phyloP scores from a whole-genome alignment of 2,329 filamentous ascomycete species.

The Cordyceps tenuipes region DNA sequence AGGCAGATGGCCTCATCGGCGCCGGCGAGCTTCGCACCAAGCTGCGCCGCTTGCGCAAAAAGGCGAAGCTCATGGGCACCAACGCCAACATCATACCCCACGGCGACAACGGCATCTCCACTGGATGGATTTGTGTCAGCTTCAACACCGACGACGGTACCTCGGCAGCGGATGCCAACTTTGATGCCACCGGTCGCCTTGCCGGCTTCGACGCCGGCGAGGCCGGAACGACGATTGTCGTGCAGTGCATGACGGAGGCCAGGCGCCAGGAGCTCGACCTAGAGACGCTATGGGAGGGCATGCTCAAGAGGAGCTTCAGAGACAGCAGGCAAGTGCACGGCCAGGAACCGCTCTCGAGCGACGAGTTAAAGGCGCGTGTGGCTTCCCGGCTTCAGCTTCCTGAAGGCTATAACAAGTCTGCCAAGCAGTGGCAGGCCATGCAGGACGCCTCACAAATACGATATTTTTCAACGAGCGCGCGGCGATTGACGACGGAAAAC shows the following conservation, averaged over 20 bases:
- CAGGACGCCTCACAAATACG: constrained; percentile 26
- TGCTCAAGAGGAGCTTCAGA: constrained; percentile 29
- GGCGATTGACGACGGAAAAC: constrained; percentile 15
- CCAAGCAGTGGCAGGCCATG: constrained; percentile 28
- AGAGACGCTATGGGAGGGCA: constrained; percentile 42
- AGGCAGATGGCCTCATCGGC: constrained; percentile 81
- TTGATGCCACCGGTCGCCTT: constrained; percentile 47
- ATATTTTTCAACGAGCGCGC: constrained; percentile 25
- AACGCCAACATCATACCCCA: constrained; percentile 56
- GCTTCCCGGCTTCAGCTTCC: constrained; percentile 26
- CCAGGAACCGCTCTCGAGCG: constrained; percentile 19
- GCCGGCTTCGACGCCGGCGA: constrained; percentile 64
- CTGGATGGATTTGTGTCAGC: constrained; percentile 95
- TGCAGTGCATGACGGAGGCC: constrained; percentile 50
- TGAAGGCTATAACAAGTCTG: constrained; percentile 17
- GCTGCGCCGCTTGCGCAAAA: constrained; percentile 68
- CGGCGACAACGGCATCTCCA: constrained; percentile 77
- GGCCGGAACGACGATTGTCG: constrained; percentile 43
- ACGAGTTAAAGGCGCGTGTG: constrained; percentile 24
- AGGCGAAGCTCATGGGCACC: constrained; percentile 70
- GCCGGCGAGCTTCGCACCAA: constrained; percentile 88
- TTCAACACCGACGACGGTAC: constrained; percentile 60
- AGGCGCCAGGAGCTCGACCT: constrained; percentile 44
- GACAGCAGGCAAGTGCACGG: constrained; percentile 22
- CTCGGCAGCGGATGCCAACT: constrained; percentile 33